Percentiles rank a stretch among this genome's conserved stretches.
These are phyloP conservation scores for Globisporangium paroecandrum DNA, from an alignment of 352 stramenopile species.

Conservation along the genomic window DNA sequence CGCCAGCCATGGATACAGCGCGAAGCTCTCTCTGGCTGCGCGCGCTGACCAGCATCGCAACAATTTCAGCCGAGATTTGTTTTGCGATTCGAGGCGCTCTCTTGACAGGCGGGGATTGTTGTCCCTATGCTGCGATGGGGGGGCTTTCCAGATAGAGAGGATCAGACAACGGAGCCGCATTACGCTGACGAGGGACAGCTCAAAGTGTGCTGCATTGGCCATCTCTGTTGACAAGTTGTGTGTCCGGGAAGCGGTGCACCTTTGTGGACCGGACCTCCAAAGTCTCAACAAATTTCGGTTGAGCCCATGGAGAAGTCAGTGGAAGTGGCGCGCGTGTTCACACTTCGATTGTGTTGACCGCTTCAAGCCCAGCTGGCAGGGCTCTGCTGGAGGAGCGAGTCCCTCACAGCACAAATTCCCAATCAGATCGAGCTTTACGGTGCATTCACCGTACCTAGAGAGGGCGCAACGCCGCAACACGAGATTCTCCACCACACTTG, in stretches of 20 bases:
- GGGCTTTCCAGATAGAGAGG: too few species aligned
- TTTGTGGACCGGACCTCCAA: not conserved
- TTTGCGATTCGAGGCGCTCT: not conserved
- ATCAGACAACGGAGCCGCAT: too few species aligned
- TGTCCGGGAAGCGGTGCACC: not conserved
- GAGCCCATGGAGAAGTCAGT: not conserved
- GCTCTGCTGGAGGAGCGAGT: too few species aligned
- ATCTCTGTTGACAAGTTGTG: not conserved
- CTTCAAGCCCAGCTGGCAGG: too few species aligned
- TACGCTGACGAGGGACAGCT: not conserved
- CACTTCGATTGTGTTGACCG: not conserved
- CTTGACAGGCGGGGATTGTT: not conserved
- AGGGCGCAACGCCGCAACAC: not conserved
- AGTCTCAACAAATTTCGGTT: not conserved
- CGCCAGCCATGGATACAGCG: not conserved
- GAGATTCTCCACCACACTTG: not conserved
- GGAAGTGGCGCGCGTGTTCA: not conserved
- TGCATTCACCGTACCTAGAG: not conserved
- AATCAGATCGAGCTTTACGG: not conserved
- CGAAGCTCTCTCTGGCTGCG: not conserved
- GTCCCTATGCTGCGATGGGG: not conserved
- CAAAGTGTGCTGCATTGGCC: not conserved
- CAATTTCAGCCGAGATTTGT: not conserved
- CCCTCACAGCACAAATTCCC: too few species aligned
- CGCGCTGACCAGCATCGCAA: too few species aligned